Evolutionary conservation across 2,329 filamentous ascomycete genomes (phyloP).

Genomic region (Ceratocystis destructans): DNA sequence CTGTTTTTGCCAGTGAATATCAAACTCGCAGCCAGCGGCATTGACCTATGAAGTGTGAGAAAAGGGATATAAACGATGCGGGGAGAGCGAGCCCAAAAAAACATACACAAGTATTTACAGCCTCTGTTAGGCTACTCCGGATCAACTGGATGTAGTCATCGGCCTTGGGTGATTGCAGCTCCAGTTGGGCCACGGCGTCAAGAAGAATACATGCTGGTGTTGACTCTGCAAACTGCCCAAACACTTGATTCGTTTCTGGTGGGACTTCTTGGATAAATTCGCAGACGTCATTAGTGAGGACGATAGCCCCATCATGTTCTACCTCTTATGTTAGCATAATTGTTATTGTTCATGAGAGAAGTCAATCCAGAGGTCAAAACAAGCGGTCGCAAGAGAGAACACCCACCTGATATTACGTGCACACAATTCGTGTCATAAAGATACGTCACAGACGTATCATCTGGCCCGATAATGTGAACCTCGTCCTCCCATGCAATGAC

Average conservation of each 20-base stretch:
- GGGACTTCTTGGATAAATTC: constrained; percentile 95
- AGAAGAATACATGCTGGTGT: constrained; percentile 84
- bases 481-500: constrained; percentile 97
- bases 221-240: constrained; percentile 74
- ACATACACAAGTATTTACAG: constrained; percentile 67
- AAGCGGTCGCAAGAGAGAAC: too few species aligned
- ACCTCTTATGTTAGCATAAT: background rate
- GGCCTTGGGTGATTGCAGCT: constrained; percentile 88
- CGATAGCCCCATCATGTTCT: constrained; percentile 70
- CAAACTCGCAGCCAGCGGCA: constrained; percentile 85
- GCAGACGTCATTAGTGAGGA: constrained; percentile 87
- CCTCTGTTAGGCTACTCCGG: constrained; percentile 71
- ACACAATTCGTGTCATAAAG: constrained; percentile 84
- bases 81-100: background rate
- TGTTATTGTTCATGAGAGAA: background rate
- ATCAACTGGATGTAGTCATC: constrained; percentile 97
- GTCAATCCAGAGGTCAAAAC: constrained; percentile 16
- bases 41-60: constrained; percentile 36
- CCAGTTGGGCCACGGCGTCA: constrained; percentile 81
- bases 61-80: background rate
- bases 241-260: constrained; percentile 73
- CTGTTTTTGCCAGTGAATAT: constrained; percentile 83
- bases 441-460: constrained; percentile 59
- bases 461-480: constrained; percentile 81
- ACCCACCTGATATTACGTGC: constrained; percentile 67